A percentile compares a stretch with the other conserved stretches of the same genome.
These are phyloP conservation scores for Suhomyces pyralidae DNA, from an alignment of 805 yeast species.

Conservation along the genomic window DNA sequence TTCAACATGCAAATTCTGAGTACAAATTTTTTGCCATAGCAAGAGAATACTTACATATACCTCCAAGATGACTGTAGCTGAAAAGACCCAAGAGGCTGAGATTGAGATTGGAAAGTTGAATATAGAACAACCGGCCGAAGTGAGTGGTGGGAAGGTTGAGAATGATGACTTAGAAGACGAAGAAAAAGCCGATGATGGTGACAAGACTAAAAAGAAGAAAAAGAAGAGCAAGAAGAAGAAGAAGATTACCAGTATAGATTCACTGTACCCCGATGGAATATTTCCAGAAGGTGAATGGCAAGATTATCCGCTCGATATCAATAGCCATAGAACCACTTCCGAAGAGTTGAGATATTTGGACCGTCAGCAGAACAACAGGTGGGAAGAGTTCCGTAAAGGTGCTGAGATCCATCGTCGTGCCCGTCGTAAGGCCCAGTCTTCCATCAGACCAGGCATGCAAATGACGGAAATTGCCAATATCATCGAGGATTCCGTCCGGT, in stretches of 20 bases:
- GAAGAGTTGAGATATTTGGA: conserved; percentile 84
- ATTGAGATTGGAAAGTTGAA: not conserved
- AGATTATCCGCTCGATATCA: conserved; percentile 68
- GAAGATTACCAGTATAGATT: conserved; percentile 61
- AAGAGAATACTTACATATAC: not conserved
- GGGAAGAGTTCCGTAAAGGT: conserved; percentile 91
- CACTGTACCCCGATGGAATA: conserved; percentile 63
- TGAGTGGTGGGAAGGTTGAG: too few relatives aligned
- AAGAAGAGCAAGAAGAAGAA: conserved; percentile 39
- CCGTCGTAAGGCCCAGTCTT: conserved; percentile 70
- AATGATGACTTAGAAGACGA: conserved; percentile 8
- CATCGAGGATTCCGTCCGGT: conserved; percentile 81
- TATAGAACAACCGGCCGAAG: not conserved
- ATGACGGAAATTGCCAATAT: conserved; percentile 87
- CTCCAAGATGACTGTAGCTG: not conserved
- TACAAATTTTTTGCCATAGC: not conserved
- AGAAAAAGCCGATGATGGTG: conserved; percentile 7
- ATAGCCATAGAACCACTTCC: conserved; percentile 70
- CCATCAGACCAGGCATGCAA: conserved; percentile 86
- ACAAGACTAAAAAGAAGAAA: conserved; percentile 50
- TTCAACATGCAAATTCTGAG: not conserved
- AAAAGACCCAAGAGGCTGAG: not conserved
- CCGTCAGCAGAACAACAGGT: conserved; percentile 55
- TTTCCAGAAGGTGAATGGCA: conserved; percentile 88
- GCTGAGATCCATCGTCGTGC: conserved; percentile 96